Evolutionary conservation across 2,329 filamentous ascomycete species (phyloP), one percentile per base, ranked within the genome.

Genomic region (Mariannaea sp.): DNA sequence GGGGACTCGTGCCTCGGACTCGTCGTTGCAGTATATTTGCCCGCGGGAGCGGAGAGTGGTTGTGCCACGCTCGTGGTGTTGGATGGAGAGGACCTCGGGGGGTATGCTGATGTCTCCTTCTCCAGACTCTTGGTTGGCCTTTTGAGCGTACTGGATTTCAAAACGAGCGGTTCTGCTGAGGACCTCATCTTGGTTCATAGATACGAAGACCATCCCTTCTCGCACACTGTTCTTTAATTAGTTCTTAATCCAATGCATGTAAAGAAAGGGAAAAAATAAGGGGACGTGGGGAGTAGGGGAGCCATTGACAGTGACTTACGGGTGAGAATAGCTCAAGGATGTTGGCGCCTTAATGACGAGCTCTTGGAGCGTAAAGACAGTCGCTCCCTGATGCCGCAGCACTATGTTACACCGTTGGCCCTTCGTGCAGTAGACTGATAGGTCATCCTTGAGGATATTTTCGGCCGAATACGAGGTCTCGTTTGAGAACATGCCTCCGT

Each of bases 151-250:
- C 61, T 87, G 83, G 20, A 93, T 86, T 60, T 90, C 84, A 68
- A 93, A 93, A 55, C 85, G 81, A 6, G 88, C 82, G 9, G 90
- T 94, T 53, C 87, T 81, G 16, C 79, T 82, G 36, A 94, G 74
- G 1, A 94, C 76, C 55, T 94, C 87, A 61, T 95, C 86, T 30
- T 86, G 83, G 33, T 85, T 82, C 92, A 97, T 96, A 39, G 90
- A 84, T 22, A 97, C 81, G 67, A 97, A 97, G 1, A 97, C 83
- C 81, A 97, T 87, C 38, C 94, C 93, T 79, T 96, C 89, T 72
- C 93, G 87, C 47, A 96, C 87, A 48, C 90, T 93, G 68, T 51
- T 40, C 49, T 20, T 50, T n/a, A 47, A 48, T 64, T 43, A 65
- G 61, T 45, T 24, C 53, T 39, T 32, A 14, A 38, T 49, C 26